phyloP scores from a whole-genome alignment of 129 eudicot genomes.

The Ambrosia artemisiifolia region DNA sequence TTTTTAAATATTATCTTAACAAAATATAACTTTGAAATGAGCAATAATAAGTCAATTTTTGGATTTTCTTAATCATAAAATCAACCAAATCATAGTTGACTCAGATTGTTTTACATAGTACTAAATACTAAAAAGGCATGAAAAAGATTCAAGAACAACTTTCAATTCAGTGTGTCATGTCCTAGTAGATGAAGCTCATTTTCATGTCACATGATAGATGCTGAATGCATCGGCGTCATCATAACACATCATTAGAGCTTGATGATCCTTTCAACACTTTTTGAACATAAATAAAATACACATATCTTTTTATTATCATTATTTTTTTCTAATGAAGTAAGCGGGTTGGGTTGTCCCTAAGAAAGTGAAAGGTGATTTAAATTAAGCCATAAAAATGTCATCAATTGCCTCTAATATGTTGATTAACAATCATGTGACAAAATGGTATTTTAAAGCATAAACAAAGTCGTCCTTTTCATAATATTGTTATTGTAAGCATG shows the following conservation, averaged over 20 bases:
- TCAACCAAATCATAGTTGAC: too few relatives aligned
- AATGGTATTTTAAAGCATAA: not conserved
- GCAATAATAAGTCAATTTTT: too few relatives aligned
- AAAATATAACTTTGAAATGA: too few relatives aligned
- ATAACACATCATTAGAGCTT: not conserved
- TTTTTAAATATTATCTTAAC: too few relatives aligned
- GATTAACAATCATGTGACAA: not conserved
- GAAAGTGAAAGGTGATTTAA: not conserved
- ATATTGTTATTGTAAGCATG: not conserved
- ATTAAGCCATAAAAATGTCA: not conserved
- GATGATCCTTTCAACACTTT: too few relatives aligned
- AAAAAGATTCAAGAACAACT: not conserved
- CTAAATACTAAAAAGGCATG: too few relatives aligned
- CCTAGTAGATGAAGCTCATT: not conserved
- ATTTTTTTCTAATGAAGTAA: not conserved
- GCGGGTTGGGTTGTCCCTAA: not conserved
- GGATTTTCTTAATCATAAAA: too few relatives aligned
- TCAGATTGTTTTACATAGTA: too few relatives aligned
- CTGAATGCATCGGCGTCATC: conserved; percentile 1
- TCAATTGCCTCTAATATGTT: too few relatives aligned
- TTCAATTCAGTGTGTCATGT: conserved; percentile 7
- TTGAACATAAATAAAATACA: too few relatives aligned
- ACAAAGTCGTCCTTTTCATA: not conserved
- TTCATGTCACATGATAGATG: conserved; percentile 17
- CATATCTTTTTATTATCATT: too few relatives aligned